Evolutionary conservation across 2,329 filamentous ascomycete species (phyloP).

Genomic region (Penicillium rolfsii): DNA sequence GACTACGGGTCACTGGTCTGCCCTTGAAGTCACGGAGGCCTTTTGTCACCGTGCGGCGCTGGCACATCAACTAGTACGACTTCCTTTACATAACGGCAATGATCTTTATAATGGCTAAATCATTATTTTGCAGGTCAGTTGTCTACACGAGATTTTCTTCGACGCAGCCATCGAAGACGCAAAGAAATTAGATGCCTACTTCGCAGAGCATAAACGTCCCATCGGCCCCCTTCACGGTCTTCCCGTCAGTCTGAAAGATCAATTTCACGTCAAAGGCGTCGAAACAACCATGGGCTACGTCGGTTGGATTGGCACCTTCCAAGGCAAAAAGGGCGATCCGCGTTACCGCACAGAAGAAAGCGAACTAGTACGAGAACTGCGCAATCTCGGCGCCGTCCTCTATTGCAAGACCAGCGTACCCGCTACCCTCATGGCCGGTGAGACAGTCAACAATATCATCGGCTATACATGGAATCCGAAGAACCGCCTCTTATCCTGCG

Average conservation of each 20-base stretch:
- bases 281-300: slow-evolving; percentile 66
- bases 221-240: slow-evolving; percentile 66
- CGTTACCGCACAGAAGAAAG: slow-evolving; percentile 57
- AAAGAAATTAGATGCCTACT: slow-evolving; percentile 53
- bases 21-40: slow-evolving; percentile 58
- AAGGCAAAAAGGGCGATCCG: slow-evolving; percentile 58
- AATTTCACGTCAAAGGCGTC: slow-evolving; percentile 53
- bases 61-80: slow-evolving; percentile 60
- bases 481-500: slow-evolving; percentile 58
- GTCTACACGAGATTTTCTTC: slow-evolving; percentile 60
- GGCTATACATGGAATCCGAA: slow-evolving; percentile 61
- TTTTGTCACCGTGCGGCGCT: slow-evolving; percentile 61
- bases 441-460: slow-evolving; percentile 66
- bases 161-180: slow-evolving; percentile 56
- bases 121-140: slow-evolving; percentile 43
- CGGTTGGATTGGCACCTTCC: slow-evolving; percentile 65
- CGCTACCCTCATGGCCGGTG: slow-evolving; percentile 60
- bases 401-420: slow-evolving; percentile 62
- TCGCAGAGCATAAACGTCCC: slow-evolving; percentile 46
- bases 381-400: slow-evolving; percentile 57
- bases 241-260: slow-evolving; percentile 59
- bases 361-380: slow-evolving; percentile 60
- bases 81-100: too few relatives aligned
- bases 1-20: slow-evolving; percentile 58
- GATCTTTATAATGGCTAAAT: not conserved